Evolutionary conservation across 495 filamentous ascomycete genomes (phyloP).

Genomic region (Talaromyces adpressus): DNA sequence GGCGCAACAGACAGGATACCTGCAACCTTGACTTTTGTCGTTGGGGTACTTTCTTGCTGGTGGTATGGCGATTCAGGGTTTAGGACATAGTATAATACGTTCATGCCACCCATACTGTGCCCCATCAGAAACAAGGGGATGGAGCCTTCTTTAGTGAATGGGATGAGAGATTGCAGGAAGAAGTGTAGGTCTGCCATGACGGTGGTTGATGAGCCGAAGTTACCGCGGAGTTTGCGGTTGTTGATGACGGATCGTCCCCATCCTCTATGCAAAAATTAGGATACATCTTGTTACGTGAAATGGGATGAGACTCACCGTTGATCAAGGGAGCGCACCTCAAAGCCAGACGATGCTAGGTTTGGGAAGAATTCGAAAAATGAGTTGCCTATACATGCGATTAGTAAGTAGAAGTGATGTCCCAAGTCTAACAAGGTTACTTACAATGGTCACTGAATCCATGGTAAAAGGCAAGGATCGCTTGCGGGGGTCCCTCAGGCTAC

Average conservation of each 20-base stretch:
- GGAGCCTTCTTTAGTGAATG: constrained; percentile 14
- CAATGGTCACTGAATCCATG: constrained; percentile 87
- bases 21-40: constrained; percentile 39
- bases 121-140: constrained; percentile 78
- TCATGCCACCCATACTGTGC: constrained; percentile 78
- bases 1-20: constrained; percentile 66
- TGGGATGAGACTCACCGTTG: constrained; percentile 49
- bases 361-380: constrained; percentile 64
- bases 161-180: constrained; percentile 47
- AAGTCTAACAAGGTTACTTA: constrained; percentile 10
- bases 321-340: constrained; percentile 69
- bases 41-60: constrained; percentile 16
- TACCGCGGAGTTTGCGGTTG: constrained; percentile 47
- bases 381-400: constrained; percentile 38
- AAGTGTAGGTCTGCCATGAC: constrained; percentile 73
- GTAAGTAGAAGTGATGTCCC: not conserved
- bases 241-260: constrained; percentile 46
- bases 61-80: constrained; percentile 16
- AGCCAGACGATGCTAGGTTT: constrained; percentile 58
- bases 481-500: constrained; percentile 39
- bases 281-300: not conserved
- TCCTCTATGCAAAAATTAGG: constrained; percentile 23
- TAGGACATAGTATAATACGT: constrained; percentile 50
- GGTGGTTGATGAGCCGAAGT: constrained; percentile 60
- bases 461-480: constrained; percentile 67